Evolutionary conservation across 352 stramenopile genomes (phyloP).

Genomic region (Phytophthora macrochlamydospora): DNA sequence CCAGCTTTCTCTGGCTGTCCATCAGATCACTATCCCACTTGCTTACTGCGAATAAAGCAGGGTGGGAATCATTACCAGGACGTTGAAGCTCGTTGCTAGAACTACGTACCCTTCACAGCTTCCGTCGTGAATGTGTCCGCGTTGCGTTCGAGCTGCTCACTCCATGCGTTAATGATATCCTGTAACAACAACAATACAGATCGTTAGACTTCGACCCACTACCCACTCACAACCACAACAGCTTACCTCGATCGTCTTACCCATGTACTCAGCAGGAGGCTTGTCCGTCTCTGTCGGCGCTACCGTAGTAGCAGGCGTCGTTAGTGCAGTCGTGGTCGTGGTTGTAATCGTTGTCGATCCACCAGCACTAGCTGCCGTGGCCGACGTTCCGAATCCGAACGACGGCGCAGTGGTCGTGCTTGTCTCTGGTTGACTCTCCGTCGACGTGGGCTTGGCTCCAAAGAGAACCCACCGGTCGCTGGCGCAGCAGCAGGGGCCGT

Average conservation of each 20-base stretch:
- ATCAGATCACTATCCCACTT: conserved; percentile 86
- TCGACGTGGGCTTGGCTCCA: conserved; percentile 29
- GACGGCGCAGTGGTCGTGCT: conserved; percentile 16
- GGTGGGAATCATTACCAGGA: too few species aligned
- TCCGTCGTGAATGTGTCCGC: conserved; percentile 88
- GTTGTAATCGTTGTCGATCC: conserved; percentile 16
- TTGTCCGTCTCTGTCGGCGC: conserved; percentile 57
- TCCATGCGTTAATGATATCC: conserved; percentile 92
- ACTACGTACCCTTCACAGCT: conserved; percentile 75
- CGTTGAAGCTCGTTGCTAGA: neutral
- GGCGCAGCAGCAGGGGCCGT: conserved; percentile 13
- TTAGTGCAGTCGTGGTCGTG: conserved; percentile 24
- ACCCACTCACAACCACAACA: neutral
- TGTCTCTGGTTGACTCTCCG: conserved; percentile 38
- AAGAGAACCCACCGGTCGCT: conserved; percentile 41
- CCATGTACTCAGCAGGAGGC: conserved; percentile 84
- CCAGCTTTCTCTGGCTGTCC: conserved; percentile 86
- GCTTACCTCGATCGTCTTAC: conserved; percentile 79
- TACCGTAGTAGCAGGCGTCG: conserved; percentile 27
- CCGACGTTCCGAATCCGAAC: conserved; percentile 39
- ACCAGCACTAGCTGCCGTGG: conserved; percentile 16
- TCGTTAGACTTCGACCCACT: neutral
- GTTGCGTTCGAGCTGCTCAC: conserved; percentile 85
- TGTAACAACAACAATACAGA: conserved; percentile 16
- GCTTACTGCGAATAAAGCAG: conserved; percentile 53